Evolutionary conservation across 495 filamentous ascomycete species (phyloP).

Genomic region (Trichoderma reesei): DNA sequence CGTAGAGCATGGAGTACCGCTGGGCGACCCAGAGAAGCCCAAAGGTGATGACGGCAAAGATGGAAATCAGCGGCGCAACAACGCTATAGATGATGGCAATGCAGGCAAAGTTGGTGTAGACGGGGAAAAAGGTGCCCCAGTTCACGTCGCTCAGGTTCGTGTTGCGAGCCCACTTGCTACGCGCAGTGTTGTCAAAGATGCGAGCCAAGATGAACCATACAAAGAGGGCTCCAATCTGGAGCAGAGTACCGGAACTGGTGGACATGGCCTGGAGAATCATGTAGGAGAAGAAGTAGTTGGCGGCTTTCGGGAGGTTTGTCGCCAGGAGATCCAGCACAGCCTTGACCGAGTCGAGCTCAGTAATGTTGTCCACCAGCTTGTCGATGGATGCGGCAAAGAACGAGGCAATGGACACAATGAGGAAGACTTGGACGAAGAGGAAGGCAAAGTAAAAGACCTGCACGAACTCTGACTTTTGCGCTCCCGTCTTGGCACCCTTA

Average conservation of each 20-base stretch:
- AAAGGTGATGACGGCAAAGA: conserved; percentile 94
- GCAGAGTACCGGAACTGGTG: conserved; percentile 76
- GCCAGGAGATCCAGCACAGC: conserved; percentile 66
- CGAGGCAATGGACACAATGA: conserved; percentile 84
- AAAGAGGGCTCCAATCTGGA: conserved; percentile 70
- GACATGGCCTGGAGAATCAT: conserved; percentile 91
- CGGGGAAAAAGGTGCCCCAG: conserved; percentile 91
- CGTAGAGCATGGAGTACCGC: conserved; percentile 93
- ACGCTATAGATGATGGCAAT: conserved; percentile 91
- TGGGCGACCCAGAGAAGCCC: conserved; percentile 91
- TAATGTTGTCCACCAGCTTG: conserved; percentile 46
- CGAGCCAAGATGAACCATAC: conserved; percentile 74
- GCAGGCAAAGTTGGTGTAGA: conserved; percentile 90
- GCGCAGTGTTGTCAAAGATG: conserved; percentile 74
- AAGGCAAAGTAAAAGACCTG: conserved; percentile 93
- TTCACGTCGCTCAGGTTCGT: conserved; percentile 66
- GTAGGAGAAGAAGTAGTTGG: conserved; percentile 98
- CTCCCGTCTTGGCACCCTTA: conserved; percentile 77
- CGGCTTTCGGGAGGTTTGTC: conserved; percentile 71
- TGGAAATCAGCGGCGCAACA: conserved; percentile 78
- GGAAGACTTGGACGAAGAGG: conserved; percentile 89
- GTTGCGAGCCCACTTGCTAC: conserved; percentile 81
- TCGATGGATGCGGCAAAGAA: conserved; percentile 61
- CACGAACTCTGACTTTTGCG: conserved; percentile 67
- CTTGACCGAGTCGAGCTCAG: conserved; percentile 23